Evolutionary conservation across 1,284 basidiomycete species (phyloP).

Genomic region (Rhizoctonia solani): DNA sequence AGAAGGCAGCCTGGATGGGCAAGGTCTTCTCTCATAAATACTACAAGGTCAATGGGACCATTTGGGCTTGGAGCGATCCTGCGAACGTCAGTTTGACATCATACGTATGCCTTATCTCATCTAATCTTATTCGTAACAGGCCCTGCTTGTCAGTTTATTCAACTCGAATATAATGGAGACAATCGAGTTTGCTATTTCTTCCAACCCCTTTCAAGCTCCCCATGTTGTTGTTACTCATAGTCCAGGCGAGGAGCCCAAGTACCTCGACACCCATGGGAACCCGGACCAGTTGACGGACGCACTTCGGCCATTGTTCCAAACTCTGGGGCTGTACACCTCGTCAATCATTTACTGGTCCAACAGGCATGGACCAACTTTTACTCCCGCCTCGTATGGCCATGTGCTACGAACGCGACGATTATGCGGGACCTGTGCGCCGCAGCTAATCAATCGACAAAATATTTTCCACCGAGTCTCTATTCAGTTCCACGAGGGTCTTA

Average conservation of each 20-base stretch:
- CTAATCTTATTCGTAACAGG: not conserved
- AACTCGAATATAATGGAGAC: constrained; percentile 12
- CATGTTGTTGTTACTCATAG: constrained; percentile 32
- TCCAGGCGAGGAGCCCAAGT: constrained; percentile 21
- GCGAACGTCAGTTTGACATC: constrained; percentile 14
- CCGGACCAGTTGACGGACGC: constrained; percentile 9
- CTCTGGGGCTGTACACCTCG: constrained; percentile 20
- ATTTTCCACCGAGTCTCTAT: constrained; percentile 2
- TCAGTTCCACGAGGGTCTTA: constrained; percentile 17
- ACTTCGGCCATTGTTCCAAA: not conserved
- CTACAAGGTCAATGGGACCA: constrained; percentile 18
- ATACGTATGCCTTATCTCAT: not conserved
- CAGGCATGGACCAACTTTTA: constrained; percentile 22
- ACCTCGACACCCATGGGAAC: constrained; percentile 8
- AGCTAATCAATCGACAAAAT: not conserved
- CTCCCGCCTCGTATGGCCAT: constrained; percentile 18
- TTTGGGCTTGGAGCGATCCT: constrained; percentile 29
- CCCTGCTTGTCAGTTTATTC: constrained; percentile 4
- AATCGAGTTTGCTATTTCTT: constrained; percentile 23
- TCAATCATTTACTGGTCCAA: constrained; percentile 4
- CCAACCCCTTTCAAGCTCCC: constrained; percentile 16
- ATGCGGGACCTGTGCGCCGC: not conserved
- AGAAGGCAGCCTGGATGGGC: constrained; percentile 2
- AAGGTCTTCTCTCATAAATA: constrained; percentile 8
- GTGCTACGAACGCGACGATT: constrained; percentile 15